These are phyloP conservation scores for Chaetoscypha palmicola DNA, from an alignment of 2,329 filamentous ascomycete genomes.

Conservation along the genomic window DNA sequence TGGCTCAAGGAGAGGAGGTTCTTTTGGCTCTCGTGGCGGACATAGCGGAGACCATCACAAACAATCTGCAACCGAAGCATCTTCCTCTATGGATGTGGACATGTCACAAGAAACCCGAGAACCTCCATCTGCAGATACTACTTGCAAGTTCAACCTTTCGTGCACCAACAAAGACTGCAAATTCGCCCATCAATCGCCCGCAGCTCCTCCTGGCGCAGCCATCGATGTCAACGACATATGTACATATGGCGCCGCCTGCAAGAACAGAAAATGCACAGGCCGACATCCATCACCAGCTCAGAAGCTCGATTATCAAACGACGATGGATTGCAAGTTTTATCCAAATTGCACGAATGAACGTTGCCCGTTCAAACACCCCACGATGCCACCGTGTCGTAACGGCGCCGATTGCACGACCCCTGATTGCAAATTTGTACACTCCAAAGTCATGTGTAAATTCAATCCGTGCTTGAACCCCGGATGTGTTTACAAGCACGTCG, in stretches of 20 bases:
- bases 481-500: conserved; percentile 84
- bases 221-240: conserved; percentile 78
- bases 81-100: conserved; percentile 51
- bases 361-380: conserved; percentile 85
- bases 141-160: conserved; percentile 84
- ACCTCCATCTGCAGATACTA: conserved; percentile 53
- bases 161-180: conserved; percentile 88
- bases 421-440: conserved; percentile 85
- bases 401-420: conserved; percentile 77
- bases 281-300: conserved; percentile 88
- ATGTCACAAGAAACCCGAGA: conserved; percentile 45
- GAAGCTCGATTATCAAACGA: conserved; percentile 68
- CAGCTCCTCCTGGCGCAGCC: conserved; percentile 67
- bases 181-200: conserved; percentile 91
- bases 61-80: conserved; percentile 11
- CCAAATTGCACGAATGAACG: conserved; percentile 83
- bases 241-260: conserved; percentile 83
- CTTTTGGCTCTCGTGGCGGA: conserved; percentile 12
- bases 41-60: conserved; percentile 13
- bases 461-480: conserved; percentile 84
- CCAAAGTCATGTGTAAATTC: conserved; percentile 79
- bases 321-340: conserved; percentile 85
- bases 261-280: conserved; percentile 87
- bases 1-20: conserved; percentile 19
- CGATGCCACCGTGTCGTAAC: conserved; percentile 81